Evolutionary conservation across 208 protist species (phyloP), one percentile per base, ranked within the genome.

Genomic region (Trypanosoma cruzi): DNA sequence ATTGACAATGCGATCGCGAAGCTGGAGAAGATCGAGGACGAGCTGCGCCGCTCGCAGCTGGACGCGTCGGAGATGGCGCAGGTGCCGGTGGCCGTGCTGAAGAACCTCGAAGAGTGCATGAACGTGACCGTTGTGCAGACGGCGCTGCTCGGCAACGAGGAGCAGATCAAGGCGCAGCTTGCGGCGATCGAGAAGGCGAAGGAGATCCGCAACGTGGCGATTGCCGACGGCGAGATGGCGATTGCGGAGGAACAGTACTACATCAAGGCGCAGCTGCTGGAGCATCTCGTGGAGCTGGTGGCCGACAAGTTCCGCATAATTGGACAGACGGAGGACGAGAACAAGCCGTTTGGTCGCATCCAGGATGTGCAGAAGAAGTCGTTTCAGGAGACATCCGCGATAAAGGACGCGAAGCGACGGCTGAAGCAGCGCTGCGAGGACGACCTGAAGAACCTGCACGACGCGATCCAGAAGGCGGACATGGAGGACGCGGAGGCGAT

Each of bases 391-490:
- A 79, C 81, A n/a, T 79, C 79, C 56, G 73, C 84, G 44, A 88
- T 92, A 75, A 92, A 92, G 80, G 86, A 92, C 73, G 86, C 76
- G 53, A 89, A 92, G 73, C 37, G 37, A 5, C 37, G 37, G 5
- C 37, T 44, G 37, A 44, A 44, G 37, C 37, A 44, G 37, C 37
- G 80, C 64, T 92, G 82, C 74, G 82, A 92, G 73, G 69, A 75
- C 8, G 86, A 92, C 68, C 79, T 92, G 73, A 84, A 85, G 67
- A 77, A 84, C 81, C 75, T 92, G 44, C 86, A 92, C 57, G 86
- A 92, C 64, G 75, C 86, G 31, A 92, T 89, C 57, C 86, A 92
- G 77, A 88, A 89, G 71, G 82, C 86, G 14, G 86, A 92, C 72
- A 73, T 92, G 34, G 86, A 92, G 75, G 84, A 92, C 59, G 86